A percentile compares a stretch with the other conserved stretches of the same genome.
Evolutionary conservation across 1,284 basidiomycete species (phyloP).

Genomic region (Ceratorhiza oryzae-sativae): DNA sequence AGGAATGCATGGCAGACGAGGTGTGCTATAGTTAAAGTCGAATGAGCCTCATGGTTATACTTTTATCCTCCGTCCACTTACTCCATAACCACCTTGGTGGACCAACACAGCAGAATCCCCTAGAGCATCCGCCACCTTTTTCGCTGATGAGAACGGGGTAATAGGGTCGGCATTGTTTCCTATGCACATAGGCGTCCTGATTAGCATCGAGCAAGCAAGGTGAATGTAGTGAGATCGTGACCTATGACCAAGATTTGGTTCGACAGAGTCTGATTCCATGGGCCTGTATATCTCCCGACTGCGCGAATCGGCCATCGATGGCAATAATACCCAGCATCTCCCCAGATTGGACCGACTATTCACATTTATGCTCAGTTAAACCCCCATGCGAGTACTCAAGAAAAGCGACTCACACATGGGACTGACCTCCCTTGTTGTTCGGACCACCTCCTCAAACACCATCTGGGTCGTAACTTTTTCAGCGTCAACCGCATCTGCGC

Average conservation of each 20-base stretch:
- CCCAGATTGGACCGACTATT: not conserved
- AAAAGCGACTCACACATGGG: slow-evolving; percentile 25
- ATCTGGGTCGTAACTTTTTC: slow-evolving; percentile 30
- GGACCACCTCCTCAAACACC: slow-evolving; percentile 29
- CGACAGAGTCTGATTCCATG: slow-evolving; percentile 27
- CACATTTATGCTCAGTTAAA: not conserved
- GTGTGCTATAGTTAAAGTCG: slow-evolving; percentile 1
- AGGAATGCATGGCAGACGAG: slow-evolving; percentile 11
- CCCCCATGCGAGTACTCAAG: not conserved
- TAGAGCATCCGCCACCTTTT: slow-evolving; percentile 7
- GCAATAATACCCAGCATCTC: not conserved
- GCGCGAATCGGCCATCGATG: slow-evolving; percentile 35
- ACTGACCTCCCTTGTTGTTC: not conserved
- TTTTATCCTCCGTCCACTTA: not conserved
- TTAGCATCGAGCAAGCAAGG: not conserved
- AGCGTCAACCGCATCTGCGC: slow-evolving; percentile 37
- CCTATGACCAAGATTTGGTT: slow-evolving; percentile 36
- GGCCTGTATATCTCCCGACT: slow-evolving; percentile 32
- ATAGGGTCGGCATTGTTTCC: slow-evolving; percentile 37
- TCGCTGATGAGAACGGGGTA: slow-evolving; percentile 19
- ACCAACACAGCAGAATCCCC: slow-evolving; percentile 29
- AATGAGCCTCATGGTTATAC: no score
- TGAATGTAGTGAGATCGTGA: not conserved
- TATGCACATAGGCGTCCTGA: not conserved
- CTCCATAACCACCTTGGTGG: slow-evolving; percentile 26